Conservation (phyloP, 75 land plant genomes). For the Sequoiadendron giganteum region DNA sequence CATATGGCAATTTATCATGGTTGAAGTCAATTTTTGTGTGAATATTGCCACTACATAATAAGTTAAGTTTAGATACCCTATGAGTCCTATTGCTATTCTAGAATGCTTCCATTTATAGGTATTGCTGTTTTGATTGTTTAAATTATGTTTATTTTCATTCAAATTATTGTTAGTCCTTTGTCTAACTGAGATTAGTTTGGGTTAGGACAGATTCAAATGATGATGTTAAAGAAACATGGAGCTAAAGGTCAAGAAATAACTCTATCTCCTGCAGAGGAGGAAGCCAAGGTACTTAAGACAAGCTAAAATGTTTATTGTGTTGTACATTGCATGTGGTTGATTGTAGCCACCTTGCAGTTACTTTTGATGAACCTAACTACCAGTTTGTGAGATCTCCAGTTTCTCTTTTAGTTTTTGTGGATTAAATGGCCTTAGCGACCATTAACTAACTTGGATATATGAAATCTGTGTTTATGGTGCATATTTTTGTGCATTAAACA, state of each 20-base stretch:
- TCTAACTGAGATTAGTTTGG: neutral
- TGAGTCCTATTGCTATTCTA: neutral
- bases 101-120: neutral
- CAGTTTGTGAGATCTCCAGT: neutral
- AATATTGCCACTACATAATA: neutral
- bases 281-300: conserved; percentile 15
- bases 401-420: neutral
- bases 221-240: conserved; percentile 14
- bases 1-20: neutral
- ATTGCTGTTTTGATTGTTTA: neutral
- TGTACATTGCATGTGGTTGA: neutral
- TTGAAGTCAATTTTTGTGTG: neutral
- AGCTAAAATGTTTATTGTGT: neutral
- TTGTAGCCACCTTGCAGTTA: neutral
- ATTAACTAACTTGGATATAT: neutral
- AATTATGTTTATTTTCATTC: neutral
- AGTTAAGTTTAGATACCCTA: neutral
- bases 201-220: neutral
- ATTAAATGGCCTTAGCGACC: neutral
- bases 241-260: conserved; percentile 12
- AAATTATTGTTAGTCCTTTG: neutral
- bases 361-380: neutral
- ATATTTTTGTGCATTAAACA: conserved; percentile 27
- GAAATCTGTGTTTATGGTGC: conserved; percentile 10
- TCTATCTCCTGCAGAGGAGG: conserved; percentile 24